Base-by-base conservation (phyloP, 1,284 basidiomycete species). In the Vanrija sp. region DNA sequence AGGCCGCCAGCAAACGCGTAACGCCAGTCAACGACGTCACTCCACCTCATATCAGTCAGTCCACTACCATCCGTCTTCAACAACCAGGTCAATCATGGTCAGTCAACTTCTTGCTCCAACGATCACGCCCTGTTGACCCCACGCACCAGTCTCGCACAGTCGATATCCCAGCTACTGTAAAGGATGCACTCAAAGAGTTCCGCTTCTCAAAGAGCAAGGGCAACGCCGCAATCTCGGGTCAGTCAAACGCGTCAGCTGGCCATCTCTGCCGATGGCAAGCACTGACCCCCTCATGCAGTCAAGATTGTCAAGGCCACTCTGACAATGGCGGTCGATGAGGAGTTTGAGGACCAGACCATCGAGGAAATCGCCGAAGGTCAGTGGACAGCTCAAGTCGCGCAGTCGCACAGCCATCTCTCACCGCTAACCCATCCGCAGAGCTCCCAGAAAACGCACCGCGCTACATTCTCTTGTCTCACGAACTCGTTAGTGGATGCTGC, bases 401-500 rank as follows among this genome's bases (percentile, higher is more conserved):
- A 23, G 21, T 34, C 6, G 38, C 28, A 28, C 28, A 15, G 34
- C 5, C 28, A 2, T 6, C 5, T 5, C 34, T 12, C 26, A 38
- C 38, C 6, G 16, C 4, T 5, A 4, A 29, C 10, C 28, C 6
- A 45, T 23, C 40, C 43, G 9, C 65, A 94, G 94, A 95, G 69
- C 81, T 97, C 6, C 93, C 93, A 0, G 91, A 91, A 76, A 89
- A 89, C 73, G 83, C 87, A 6, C 93, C 93, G 10, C 83, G 93
- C 64, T 96, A 91, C 72, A 84, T 96, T 46, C 74, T 97, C 19
- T 78, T 89, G 28, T 90, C 89, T 15, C 89, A 94, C 68, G 87
- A 90, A 67, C 81, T 93, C 21, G 77, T 77, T 38, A 34, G 73
- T 61, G 34, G 9, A 21, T 14, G 10, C 14, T 14, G 5, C 26